phyloP scores from a whole-genome alignment of 768 basidiomycete genomes.

The Cystoderma amianthinum region DNA sequence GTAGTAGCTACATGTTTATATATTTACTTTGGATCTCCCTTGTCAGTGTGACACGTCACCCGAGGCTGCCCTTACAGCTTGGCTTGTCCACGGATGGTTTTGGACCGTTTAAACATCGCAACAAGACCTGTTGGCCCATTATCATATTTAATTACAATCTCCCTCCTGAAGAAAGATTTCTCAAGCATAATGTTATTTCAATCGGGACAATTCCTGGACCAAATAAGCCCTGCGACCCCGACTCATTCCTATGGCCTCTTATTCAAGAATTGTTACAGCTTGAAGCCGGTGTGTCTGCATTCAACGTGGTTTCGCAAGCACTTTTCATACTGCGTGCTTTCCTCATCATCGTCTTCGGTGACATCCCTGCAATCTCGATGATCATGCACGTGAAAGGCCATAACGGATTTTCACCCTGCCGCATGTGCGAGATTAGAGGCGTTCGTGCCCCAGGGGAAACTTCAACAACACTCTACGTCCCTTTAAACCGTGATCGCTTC shows the following conservation, averaged over 20 bases:
- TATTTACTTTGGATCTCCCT: too few relatives aligned
- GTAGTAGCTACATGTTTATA: too few relatives aligned
- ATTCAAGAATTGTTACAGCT: slow-evolving; percentile 29
- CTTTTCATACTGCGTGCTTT: slow-evolving; percentile 11
- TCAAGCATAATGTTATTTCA: slow-evolving; percentile 24
- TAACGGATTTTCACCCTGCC: slow-evolving; percentile 26
- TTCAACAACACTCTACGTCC: slow-evolving; percentile 18
- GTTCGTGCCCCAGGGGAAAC: slow-evolving; percentile 9
- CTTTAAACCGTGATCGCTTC: slow-evolving; percentile 11
- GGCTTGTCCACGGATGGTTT: slow-evolving; percentile 37
- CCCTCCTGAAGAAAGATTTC: slow-evolving; percentile 23
- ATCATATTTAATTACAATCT: slow-evolving; percentile 29
- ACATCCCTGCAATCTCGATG: slow-evolving; percentile 13
- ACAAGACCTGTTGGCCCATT: slow-evolving; percentile 31
- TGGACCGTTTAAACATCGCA: slow-evolving; percentile 23
- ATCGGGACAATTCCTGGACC: slow-evolving; percentile 41
- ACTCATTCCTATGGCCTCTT: slow-evolving; percentile 35
- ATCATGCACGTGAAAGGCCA: slow-evolving; percentile 32
- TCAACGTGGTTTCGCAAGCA: slow-evolving; percentile 6
- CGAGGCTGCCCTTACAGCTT: too few relatives aligned
- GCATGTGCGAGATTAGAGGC: slow-evolving; percentile 28
- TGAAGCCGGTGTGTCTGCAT: slow-evolving; percentile 18
- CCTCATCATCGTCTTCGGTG: slow-evolving; percentile 12
- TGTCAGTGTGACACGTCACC: too few relatives aligned
- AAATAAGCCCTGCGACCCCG: slow-evolving; percentile 29